phyloP scores from a whole-genome alignment of 768 basidiomycete genomes.

The Mycena latifolia region DNA sequence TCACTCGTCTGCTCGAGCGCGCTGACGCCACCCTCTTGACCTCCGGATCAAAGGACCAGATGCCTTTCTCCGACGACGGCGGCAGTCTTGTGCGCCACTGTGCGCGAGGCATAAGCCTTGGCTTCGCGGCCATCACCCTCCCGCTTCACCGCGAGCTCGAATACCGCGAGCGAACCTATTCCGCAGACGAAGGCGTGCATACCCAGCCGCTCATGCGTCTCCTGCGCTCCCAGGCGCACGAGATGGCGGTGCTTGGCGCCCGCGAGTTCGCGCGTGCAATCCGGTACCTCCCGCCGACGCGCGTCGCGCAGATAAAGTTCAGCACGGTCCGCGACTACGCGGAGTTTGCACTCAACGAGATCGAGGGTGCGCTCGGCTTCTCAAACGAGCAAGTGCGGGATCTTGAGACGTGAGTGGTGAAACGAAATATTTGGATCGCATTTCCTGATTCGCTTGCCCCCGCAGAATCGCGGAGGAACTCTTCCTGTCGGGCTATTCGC shows the following conservation, averaged over 20 bases:
- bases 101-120: not conserved
- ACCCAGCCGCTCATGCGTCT: not conserved
- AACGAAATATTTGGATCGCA: too few relatives aligned
- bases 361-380: too few relatives aligned
- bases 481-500: too few relatives aligned
- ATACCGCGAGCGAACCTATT: conserved; percentile 23
- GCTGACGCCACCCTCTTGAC: not conserved
- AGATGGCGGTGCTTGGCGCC: conserved; percentile 7
- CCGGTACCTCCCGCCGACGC: conserved; percentile 13
- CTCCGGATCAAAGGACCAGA: too few relatives aligned
- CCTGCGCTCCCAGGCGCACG: conserved; percentile 15
- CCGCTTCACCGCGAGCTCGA: conserved; percentile 20
- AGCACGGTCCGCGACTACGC: too few relatives aligned
- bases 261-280: conserved; percentile 10
- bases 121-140: conserved; percentile 14
- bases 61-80: not conserved
- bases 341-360: too few relatives aligned
- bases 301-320: not conserved
- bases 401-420: too few relatives aligned
- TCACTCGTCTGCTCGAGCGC: conserved; percentile 8
- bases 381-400: too few relatives aligned
- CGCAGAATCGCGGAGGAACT: too few relatives aligned
- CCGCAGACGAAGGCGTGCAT: not conserved
- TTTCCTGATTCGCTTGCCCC: too few relatives aligned
- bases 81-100: not conserved